Evolutionary conservation across 2,329 filamentous ascomycete genomes (phyloP).

Genomic region (Cordyceps javanica): DNA sequence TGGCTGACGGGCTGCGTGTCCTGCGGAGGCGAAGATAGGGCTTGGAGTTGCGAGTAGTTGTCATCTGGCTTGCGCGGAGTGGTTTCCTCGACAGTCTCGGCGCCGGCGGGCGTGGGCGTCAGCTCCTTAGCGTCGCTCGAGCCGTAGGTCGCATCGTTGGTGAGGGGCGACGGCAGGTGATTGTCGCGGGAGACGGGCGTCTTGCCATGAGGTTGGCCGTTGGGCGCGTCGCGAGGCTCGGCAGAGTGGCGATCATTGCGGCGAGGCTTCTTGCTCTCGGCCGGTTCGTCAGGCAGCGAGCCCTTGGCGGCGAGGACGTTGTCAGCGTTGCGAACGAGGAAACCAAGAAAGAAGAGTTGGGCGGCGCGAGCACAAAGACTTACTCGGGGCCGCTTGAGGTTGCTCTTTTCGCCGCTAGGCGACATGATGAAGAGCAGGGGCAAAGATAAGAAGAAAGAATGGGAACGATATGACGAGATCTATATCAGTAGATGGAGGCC

Average conservation of each 20-base stretch:
- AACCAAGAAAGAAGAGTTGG: slow-evolving; percentile 8
- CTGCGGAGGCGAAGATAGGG: slow-evolving; percentile 56
- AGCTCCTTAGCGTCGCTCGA: slow-evolving; percentile 62
- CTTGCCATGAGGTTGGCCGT: slow-evolving; percentile 32
- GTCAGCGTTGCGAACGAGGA: slow-evolving; percentile 18
- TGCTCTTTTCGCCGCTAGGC: slow-evolving; percentile 66
- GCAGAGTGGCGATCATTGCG: slow-evolving; percentile 61
- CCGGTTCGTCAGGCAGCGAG: slow-evolving; percentile 56
- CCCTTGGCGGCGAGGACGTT: slow-evolving; percentile 39
- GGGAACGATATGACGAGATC: neutral
- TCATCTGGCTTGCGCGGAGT: slow-evolving; percentile 46
- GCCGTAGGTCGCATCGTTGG: slow-evolving; percentile 49
- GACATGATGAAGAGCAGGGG: slow-evolving; percentile 38
- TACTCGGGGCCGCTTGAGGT: slow-evolving; percentile 78
- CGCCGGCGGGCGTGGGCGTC: slow-evolving; percentile 63
- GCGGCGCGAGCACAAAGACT: slow-evolving; percentile 22
- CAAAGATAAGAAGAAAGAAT: slow-evolving; percentile 14
- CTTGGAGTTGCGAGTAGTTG: slow-evolving; percentile 37
- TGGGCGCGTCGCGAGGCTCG: slow-evolving; percentile 21
- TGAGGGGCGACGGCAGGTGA: slow-evolving; percentile 77
- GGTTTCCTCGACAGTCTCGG: slow-evolving; percentile 47
- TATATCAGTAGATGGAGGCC: slow-evolving; percentile 1
- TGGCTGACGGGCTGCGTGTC: slow-evolving; percentile 60
- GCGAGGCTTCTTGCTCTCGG: slow-evolving; percentile 76
- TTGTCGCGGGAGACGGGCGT: slow-evolving; percentile 57